These are phyloP conservation scores for Westerdykella aurantiaca DNA, from an alignment of 2,329 filamentous ascomycete species.

Conservation along the genomic window DNA sequence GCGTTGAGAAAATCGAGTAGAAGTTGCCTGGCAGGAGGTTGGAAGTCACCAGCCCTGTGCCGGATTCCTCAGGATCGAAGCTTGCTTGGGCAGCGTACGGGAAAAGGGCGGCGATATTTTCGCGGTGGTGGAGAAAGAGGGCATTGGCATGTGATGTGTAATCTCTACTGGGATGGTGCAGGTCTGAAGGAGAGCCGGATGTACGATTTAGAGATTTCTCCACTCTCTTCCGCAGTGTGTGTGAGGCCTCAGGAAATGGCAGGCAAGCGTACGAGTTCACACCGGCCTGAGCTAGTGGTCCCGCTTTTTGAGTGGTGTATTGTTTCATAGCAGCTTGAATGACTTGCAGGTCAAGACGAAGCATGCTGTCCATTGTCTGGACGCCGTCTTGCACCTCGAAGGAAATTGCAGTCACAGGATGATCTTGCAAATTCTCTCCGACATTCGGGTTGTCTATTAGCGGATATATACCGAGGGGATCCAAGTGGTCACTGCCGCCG, in stretches of 20 bases:
- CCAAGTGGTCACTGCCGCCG: conserved; percentile 19
- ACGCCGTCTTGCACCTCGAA: conserved; percentile 8
- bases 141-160: no score
- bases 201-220: no score
- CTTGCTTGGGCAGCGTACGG: background rate
- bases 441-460: conserved; percentile 27
- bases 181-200: no score
- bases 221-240: background rate
- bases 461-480: conserved; percentile 21
- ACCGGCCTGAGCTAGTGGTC: conserved; percentile 12
- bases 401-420: conserved; percentile 9
- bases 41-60: no score
- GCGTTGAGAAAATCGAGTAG: no score
- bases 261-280: conserved; percentile 2
- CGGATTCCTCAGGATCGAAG: conserved; percentile 11
- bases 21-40: no score
- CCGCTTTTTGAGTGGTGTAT: conserved; percentile 15
- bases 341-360: conserved; percentile 11
- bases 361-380: conserved; percentile 15
- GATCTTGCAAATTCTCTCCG: conserved; percentile 36
- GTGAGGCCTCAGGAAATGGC: background rate
- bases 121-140: no score
- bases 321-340: conserved; percentile 12
- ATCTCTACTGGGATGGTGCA: no score
- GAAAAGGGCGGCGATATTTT: no score